Evolutionary conservation across 1,284 basidiomycete genomes (phyloP).

Genomic region (Sporisorium reilianum): DNA sequence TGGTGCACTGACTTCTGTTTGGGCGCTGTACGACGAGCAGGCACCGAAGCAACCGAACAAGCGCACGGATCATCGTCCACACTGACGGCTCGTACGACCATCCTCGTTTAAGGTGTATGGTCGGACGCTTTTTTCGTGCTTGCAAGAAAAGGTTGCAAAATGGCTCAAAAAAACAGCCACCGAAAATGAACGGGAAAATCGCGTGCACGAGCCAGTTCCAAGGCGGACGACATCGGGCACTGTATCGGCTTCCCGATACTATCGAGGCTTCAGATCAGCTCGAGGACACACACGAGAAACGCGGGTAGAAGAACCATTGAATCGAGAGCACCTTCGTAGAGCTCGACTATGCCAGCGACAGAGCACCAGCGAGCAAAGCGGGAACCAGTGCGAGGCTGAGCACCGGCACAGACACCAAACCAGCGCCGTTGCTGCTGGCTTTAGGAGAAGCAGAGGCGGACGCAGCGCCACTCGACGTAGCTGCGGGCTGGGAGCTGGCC

Average conservation of each 20-base stretch:
- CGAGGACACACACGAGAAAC: not conserved
- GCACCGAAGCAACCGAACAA: no score
- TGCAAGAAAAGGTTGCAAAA: not conserved
- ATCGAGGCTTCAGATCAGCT: no score
- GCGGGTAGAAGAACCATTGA: not conserved
- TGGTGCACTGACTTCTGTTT: no score
- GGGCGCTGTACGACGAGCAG: no score
- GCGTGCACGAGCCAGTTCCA: conserved; percentile 14
- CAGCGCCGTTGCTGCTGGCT: conserved; percentile 12
- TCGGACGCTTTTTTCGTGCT: not conserved
- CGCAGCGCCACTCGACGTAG: not conserved
- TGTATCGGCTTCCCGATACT: not conserved
- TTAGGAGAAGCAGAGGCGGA: conserved; percentile 5
- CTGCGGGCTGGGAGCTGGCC: not conserved
- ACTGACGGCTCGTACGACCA: conserved; percentile 9
- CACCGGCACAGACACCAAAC: not conserved
- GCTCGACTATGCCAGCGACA: conserved; percentile 6
- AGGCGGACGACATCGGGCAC: no score
- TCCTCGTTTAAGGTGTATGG: conserved; percentile 1
- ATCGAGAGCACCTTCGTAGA: no score
- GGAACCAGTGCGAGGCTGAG: conserved; percentile 1
- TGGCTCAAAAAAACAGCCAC: conserved; percentile 1
- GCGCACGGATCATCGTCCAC: conserved; percentile 7
- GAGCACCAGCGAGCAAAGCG: conserved; percentile 15
- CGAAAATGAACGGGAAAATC: not conserved